These are phyloP conservation scores for Hypoxylon sp. DNA, from an alignment of 2,329 filamentous ascomycete genomes.

Conservation along the genomic window DNA sequence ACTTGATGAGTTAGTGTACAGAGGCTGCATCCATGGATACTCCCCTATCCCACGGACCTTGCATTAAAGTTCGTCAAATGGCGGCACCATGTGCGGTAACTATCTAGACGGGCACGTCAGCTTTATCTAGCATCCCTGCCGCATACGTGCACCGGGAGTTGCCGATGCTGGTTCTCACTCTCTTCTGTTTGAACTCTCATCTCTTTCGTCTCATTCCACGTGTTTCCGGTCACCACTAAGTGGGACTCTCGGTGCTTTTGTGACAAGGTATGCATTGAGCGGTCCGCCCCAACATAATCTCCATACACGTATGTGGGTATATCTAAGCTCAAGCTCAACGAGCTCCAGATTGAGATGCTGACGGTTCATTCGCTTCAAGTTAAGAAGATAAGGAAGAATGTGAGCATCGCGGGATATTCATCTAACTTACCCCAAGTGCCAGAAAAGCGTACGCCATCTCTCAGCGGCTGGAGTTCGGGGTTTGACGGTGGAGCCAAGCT, in stretches of 20 bases:
- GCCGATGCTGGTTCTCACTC: slow-evolving; percentile 29
- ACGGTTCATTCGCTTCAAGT: neutral
- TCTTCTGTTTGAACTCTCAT: slow-evolving; percentile 23
- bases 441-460: neutral
- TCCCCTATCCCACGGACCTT: slow-evolving; percentile 6
- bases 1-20: slow-evolving; percentile 30
- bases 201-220: slow-evolving; percentile 32
- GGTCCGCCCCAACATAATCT: slow-evolving; percentile 6
- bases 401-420: slow-evolving; percentile 11
- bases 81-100: neutral
- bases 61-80: slow-evolving; percentile 11
- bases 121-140: slow-evolving; percentile 26
- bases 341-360: slow-evolving; percentile 5
- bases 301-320: slow-evolving; percentile 4
- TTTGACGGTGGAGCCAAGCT: slow-evolving; percentile 20
- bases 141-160: slow-evolving; percentile 32
- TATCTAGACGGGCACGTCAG: neutral
- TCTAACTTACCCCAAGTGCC: neutral
- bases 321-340: slow-evolving; percentile 20
- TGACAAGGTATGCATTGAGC: slow-evolving; percentile 34
- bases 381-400: slow-evolving; percentile 8
- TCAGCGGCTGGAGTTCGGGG: slow-evolving; percentile 9
- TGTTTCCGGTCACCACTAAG: slow-evolving; percentile 42
- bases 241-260: slow-evolving; percentile 38
- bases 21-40: slow-evolving; percentile 31